Conservation (phyloP, 2,329 filamentous ascomycete genomes). For the Alternaria longipes region DNA sequence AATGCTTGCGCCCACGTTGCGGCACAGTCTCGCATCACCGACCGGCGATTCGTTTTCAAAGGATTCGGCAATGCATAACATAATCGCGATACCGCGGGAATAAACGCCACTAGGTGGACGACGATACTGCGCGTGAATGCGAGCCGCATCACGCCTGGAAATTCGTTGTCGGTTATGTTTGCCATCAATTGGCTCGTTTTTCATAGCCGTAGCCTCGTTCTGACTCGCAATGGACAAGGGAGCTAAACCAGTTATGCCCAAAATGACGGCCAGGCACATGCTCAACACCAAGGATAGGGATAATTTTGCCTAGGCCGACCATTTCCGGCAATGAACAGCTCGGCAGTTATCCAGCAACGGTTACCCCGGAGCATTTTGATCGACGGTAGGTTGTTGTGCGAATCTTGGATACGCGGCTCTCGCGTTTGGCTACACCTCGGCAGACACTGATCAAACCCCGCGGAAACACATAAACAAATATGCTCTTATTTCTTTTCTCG, state of each 20-base stretch:
- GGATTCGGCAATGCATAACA: slow-evolving; percentile 2
- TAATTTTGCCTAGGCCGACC: not conserved
- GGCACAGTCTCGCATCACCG: not conserved
- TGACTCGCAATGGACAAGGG: slow-evolving; percentile 5
- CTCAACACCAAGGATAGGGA: not conserved
- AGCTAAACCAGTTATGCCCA: not conserved
- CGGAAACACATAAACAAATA: not conserved
- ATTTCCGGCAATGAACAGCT: not conserved
- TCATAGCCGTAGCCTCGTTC: slow-evolving; percentile 1
- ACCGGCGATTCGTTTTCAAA: not conserved
- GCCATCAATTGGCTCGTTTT: slow-evolving; percentile 2
- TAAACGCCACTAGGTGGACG: not conserved
- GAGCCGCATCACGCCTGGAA: not conserved
- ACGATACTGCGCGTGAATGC: not conserved
- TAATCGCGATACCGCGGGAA: not conserved
- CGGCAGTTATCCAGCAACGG: not conserved
- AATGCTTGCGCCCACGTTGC: slow-evolving; percentile 4
- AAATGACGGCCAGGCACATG: slow-evolving; percentile 1
- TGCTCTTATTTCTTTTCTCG: not conserved
- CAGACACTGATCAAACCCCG: not conserved
- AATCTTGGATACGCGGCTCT: not conserved
- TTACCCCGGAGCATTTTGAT: slow-evolving; percentile 4
- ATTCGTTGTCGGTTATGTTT: not conserved
- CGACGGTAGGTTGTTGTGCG: not conserved
- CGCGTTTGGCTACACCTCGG: not conserved